phyloP scores from a whole-genome alignment of 306 rosid genomes.

The Ormosia semicastrata region DNA sequence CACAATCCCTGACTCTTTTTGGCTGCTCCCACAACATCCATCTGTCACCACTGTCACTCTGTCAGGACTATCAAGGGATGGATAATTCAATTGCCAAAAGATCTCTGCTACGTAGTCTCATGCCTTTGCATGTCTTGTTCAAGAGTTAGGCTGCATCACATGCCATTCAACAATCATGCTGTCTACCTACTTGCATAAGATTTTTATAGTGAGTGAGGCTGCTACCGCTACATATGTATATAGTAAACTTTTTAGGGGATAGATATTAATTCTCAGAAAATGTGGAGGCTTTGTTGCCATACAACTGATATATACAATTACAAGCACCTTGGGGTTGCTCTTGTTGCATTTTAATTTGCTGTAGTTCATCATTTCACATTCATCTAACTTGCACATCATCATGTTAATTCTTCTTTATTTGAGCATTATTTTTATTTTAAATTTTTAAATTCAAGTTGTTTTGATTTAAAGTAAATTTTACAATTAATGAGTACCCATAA shows the following conservation, averaged over 20 bases:
- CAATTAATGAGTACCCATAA: too few relatives aligned
- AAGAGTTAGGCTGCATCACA: slow-evolving; percentile 25
- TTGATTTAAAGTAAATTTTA: too few relatives aligned
- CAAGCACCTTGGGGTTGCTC: background rate
- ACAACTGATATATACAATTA: background rate
- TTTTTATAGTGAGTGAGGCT: background rate
- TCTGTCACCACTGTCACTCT: slow-evolving; percentile 1
- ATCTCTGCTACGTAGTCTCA: slow-evolving; percentile 32
- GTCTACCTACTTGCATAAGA: background rate
- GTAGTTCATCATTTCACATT: too few relatives aligned
- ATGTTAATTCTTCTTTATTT: too few relatives aligned
- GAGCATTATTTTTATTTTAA: too few relatives aligned
- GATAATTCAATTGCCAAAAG: slow-evolving; percentile 30
- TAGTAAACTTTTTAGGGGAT: background rate
- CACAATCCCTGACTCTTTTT: background rate
- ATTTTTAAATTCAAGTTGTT: too few relatives aligned
- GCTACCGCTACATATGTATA: background rate
- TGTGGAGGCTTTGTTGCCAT: background rate
- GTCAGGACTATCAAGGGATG: slow-evolving; percentile 3
- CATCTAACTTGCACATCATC: too few relatives aligned
- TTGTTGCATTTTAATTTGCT: too few relatives aligned
- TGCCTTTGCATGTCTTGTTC: slow-evolving; percentile 24
- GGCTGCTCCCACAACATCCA: background rate
- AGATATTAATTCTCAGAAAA: background rate
- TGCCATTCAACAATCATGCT: slow-evolving; percentile 26